A percentile compares a stretch with the other conserved stretches of the same genome.
Conservation (phyloP, 495 filamentous ascomycete species). For the Saxophila tyrrhenica region DNA sequence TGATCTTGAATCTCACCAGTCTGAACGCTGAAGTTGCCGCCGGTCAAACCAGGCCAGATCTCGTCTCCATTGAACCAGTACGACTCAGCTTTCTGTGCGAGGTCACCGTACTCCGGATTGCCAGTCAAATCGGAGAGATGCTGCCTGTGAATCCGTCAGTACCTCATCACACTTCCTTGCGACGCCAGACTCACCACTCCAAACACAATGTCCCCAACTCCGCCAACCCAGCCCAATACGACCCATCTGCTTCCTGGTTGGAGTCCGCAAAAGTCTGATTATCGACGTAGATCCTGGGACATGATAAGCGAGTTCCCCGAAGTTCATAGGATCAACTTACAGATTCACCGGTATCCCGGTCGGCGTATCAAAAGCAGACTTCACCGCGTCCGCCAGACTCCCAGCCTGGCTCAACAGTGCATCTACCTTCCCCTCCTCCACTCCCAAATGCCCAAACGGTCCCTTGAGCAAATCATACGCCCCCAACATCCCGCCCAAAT, state of each 20-base stretch:
- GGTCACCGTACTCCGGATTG: background rate
- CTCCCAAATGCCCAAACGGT: background rate
- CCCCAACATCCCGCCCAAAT: slow-evolving; percentile 69
- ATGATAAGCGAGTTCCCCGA: background rate
- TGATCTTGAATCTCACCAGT: slow-evolving; percentile 1
- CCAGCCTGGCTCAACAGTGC: background rate
- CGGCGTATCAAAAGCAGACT: background rate
- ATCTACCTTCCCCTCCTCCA: background rate
- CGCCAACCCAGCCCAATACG: background rate
- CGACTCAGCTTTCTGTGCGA: slow-evolving; percentile 4
- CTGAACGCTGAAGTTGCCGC: background rate
- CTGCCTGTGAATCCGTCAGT: too few species aligned
- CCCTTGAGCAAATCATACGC: slow-evolving; percentile 56
- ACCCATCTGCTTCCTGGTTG: background rate
- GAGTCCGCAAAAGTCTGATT: background rate
- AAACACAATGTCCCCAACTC: background rate
- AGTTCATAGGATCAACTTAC: background rate
- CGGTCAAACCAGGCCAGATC: slow-evolving; percentile 3
- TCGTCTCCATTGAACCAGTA: background rate
- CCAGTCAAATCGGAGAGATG: slow-evolving; percentile 5
- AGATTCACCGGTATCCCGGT: background rate
- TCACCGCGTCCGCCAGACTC: background rate
- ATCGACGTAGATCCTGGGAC: background rate
- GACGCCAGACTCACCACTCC: background rate
- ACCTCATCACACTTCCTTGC: too few species aligned